Evolutionary conservation across 305 asterid genomes (phyloP), one percentile per base, ranked within the genome.

Genomic region (Fraxinus platypoda): DNA sequence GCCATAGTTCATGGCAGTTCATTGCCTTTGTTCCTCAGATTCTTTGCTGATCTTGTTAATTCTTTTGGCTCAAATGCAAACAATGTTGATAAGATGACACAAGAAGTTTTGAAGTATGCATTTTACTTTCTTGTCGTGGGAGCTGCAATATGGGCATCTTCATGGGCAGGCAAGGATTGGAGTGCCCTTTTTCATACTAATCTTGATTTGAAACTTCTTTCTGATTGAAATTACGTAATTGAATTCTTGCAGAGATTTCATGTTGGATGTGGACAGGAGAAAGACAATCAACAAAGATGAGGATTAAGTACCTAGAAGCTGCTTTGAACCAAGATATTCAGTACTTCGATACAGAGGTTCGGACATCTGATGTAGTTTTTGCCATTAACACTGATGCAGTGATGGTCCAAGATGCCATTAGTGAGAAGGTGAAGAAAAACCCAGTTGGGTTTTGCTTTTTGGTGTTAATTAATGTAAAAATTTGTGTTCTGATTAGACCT

Each of bases 181-280:
- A 64, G 30, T 8, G 19, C 12, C 37, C 7, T 33, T 75, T 80
- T 2, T 34, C 54, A 26, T 71, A 82, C 12, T n/a, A 34, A 43
- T 8, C 33, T 46, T 28, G 38, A 17, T 46, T 83, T 52, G 46
- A 3, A n/a, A 76, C 78, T 74, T 66, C 11, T 83, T 75, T 31
- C 79, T 37, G 78, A 52, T 83, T 75, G 79, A 33, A 17, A 9
- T 72, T 52, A 12, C 81, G 70, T 30, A 33, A 17, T 66, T 80
- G 64, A 73, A 74, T 82, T 33, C 62, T 49, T 90, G 91, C 91
- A 97, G 99, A 97, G 78, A 97, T 97, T 85, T 97, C 99, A 4
- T 97, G 98, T 88, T 97, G 99, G 99, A 97, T 97, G 99, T 97
- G 99, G 99, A 97, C 95, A 3, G 99, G 99, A 34, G 99, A 97